These are phyloP conservation scores for Talaromyces adpressus DNA, from an alignment of 495 filamentous ascomycete species.

Conservation along the genomic window DNA sequence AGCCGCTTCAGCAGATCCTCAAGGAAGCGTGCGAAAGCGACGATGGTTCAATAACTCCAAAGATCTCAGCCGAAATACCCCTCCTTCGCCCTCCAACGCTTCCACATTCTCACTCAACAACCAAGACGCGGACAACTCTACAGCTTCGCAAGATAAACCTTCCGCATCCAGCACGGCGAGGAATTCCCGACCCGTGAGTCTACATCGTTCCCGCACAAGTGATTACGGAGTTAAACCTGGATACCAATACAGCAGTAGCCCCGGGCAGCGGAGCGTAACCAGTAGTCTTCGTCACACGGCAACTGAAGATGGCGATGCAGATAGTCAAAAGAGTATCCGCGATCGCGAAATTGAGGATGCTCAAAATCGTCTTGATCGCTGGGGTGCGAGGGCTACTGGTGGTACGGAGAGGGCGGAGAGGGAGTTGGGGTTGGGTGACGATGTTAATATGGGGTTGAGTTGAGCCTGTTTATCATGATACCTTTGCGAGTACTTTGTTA, in stretches of 20 bases:
- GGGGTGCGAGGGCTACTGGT: slow-evolving; percentile 31
- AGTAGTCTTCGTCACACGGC: slow-evolving; percentile 12
- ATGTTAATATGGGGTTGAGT: slow-evolving; percentile 48
- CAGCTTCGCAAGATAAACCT: not conserved
- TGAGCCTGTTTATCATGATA: slow-evolving; percentile 17
- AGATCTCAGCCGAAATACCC: slow-evolving; percentile 23
- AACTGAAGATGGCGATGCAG: slow-evolving; percentile 31
- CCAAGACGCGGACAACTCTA: not conserved
- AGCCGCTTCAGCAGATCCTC: slow-evolving; percentile 25
- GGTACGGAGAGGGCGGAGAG: slow-evolving; percentile 38
- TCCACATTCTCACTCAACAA: slow-evolving; percentile 15
- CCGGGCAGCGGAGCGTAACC: slow-evolving; percentile 24
- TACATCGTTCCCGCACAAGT: slow-evolving; percentile 21
- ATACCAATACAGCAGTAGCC: slow-evolving; percentile 21
- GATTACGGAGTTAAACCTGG: slow-evolving; percentile 16
- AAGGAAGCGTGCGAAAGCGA: slow-evolving; percentile 21
- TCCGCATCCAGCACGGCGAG: slow-evolving; percentile 11
- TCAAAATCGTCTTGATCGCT: slow-evolving; percentile 38
- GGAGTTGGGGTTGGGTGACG: slow-evolving; percentile 43
- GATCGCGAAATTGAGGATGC: slow-evolving; percentile 46
- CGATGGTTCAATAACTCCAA: slow-evolving; percentile 39
- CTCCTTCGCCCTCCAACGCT: slow-evolving; percentile 18
- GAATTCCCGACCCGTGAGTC: slow-evolving; percentile 27
- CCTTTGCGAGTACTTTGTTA: not conserved
- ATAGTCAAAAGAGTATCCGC: slow-evolving; percentile 28